A percentile compares a stretch with the other conserved stretches of the same genome.
Evolutionary conservation across 108 stramenopile genomes (phyloP).

Genomic region (Schizochytrium sp.): DNA sequence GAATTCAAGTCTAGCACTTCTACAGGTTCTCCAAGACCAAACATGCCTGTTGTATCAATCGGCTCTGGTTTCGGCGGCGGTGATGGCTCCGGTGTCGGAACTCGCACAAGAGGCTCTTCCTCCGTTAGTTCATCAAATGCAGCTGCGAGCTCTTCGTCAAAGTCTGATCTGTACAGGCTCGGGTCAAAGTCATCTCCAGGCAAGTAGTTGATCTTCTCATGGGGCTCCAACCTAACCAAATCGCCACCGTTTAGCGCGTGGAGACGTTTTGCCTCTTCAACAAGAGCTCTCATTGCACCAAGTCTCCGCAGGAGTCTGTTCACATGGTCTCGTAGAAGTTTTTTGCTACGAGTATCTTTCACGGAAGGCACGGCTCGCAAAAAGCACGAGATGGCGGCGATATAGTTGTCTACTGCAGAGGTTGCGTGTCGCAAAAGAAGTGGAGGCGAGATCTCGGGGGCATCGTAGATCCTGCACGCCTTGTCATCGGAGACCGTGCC

Average conservation of each 20-base stretch:
- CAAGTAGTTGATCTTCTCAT: slow-evolving; percentile 43
- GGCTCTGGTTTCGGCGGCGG: not conserved
- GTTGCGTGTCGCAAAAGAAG: slow-evolving; percentile 46
- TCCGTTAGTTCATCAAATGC: slow-evolving; percentile 49
- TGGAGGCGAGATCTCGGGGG: slow-evolving; percentile 21
- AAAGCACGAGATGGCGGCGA: slow-evolving; percentile 56
- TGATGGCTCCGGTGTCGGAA: not conserved
- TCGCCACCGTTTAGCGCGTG: slow-evolving; percentile 54
- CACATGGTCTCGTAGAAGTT: slow-evolving; percentile 44
- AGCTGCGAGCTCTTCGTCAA: slow-evolving; percentile 34
- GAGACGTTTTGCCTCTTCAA: slow-evolving; percentile 45
- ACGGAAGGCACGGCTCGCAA: slow-evolving; percentile 50
- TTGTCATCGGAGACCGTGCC: slow-evolving; percentile 58
- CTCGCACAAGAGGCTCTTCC: not conserved
- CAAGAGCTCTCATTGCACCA: slow-evolving; percentile 14
- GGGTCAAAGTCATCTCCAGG: slow-evolving; percentile 49
- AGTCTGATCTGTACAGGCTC: not conserved
- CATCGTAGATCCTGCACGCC: slow-evolving; percentile 38
- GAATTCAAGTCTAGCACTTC: not conserved
- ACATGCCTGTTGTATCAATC: slow-evolving; percentile 26
- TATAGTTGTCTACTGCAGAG: slow-evolving; percentile 30
- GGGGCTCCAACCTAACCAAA: not conserved
- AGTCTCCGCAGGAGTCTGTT: slow-evolving; percentile 38
- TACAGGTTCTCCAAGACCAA: not conserved
- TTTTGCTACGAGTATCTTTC: slow-evolving; percentile 17